These are phyloP conservation scores for Gnomoniopsis sp. DNA, from an alignment of 2,329 filamentous ascomycete genomes.

Conservation along the genomic window DNA sequence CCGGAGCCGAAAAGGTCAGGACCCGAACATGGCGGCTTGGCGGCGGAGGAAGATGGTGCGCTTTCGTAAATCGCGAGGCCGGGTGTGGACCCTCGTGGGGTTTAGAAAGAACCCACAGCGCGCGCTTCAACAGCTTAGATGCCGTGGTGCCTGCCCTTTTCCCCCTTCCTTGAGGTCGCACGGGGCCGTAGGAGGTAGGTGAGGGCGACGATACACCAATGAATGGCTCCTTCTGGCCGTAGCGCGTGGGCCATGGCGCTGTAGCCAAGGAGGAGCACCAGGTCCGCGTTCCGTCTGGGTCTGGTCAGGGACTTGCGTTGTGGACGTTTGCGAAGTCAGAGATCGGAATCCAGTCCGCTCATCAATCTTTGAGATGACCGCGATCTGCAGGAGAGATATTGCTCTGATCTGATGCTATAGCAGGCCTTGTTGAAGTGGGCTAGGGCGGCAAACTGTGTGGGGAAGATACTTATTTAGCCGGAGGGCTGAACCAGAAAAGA, in stretches of 20 bases:
- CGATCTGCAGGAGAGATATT: neutral
- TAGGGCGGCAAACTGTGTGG: neutral
- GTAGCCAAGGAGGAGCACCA: neutral
- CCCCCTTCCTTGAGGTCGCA: no score
- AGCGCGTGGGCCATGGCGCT: neutral
- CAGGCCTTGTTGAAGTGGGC: neutral
- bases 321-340: neutral
- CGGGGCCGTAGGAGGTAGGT: no score
- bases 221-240: neutral
- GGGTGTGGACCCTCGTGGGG: neutral
- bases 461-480: neutral
- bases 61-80: neutral
- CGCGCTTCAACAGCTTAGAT: neutral
- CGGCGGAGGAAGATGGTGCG: constrained; percentile 5
- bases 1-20: constrained; percentile 6
- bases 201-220: no score
- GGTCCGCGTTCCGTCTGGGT: neutral
- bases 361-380: neutral
- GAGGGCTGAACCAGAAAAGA: neutral
- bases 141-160: neutral
- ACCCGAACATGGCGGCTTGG: constrained; percentile 12
- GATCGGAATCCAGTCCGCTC: neutral
- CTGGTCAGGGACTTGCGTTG: neutral
- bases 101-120: neutral
- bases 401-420: neutral